Conservation (phyloP, 169 alveolate species). For the Eimeria acervulina region DNA sequence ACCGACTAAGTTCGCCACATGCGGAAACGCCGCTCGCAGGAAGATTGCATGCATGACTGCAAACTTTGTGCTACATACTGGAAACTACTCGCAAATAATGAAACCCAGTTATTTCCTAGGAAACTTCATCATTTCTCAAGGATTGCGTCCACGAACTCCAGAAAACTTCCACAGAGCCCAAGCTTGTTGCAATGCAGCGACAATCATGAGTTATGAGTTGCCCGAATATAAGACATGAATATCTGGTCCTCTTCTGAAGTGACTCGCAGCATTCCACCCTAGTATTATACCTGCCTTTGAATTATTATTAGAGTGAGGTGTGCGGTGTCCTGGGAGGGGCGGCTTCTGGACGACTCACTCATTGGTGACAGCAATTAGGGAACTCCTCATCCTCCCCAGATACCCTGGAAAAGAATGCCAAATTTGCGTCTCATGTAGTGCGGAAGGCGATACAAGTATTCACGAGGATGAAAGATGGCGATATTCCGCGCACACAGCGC, state of each 20-base stretch:
- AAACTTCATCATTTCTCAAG: background rate
- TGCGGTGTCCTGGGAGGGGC: background rate
- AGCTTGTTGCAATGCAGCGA: slow-evolving; percentile 15
- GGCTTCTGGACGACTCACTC: background rate
- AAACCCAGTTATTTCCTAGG: background rate
- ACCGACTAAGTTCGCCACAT: background rate
- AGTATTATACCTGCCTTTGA: background rate
- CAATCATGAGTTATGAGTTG: background rate
- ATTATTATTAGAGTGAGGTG: background rate
- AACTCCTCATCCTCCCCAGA: background rate
- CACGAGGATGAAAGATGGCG: slow-evolving; percentile 10
- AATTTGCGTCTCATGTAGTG: background rate
- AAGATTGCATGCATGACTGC: background rate
- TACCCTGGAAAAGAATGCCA: too few species aligned
- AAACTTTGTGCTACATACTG: background rate
- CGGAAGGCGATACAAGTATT: background rate
- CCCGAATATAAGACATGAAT: background rate
- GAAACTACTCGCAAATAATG: background rate
- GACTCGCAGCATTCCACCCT: background rate
- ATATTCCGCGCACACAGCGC: background rate
- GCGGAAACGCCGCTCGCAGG: background rate
- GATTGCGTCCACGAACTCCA: background rate
- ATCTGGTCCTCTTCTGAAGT: background rate
- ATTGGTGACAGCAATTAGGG: background rate
- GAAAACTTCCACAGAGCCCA: background rate